Percentiles rank a stretch among this genome's conserved stretches.
phyloP scores from a whole-genome alignment of 2,329 filamentous ascomycete genomes.

The Lasiodiplodia theobromae region DNA sequence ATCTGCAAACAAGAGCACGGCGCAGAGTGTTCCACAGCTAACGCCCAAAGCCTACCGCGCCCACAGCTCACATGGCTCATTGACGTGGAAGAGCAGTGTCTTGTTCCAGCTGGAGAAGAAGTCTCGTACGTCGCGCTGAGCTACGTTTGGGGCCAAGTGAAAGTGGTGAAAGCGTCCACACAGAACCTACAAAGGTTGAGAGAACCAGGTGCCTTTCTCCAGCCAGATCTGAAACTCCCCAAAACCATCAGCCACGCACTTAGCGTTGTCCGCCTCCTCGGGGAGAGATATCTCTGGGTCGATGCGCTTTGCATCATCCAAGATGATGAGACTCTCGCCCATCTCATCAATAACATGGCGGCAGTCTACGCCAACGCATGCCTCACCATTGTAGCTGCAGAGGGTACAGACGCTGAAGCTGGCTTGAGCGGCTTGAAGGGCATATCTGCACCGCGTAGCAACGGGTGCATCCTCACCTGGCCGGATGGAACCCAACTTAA shows the following conservation, averaged over 20 bases:
- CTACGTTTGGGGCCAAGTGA: background rate
- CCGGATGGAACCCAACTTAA: background rate
- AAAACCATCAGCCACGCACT: conserved; percentile 32
- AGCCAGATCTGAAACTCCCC: background rate
- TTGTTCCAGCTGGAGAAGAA: background rate
- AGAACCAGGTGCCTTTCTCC: background rate
- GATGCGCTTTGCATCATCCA: conserved; percentile 33
- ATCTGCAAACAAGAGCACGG: background rate
- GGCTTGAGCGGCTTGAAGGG: background rate
- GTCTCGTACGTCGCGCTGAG: background rate
- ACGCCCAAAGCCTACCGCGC: background rate
- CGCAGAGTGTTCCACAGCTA: background rate
- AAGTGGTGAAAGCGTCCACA: background rate
- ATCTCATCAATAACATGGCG: background rate
- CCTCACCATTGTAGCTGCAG: background rate
- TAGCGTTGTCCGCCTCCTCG: conserved; percentile 11
- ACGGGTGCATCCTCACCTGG: background rate
- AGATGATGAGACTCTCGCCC: conserved; percentile 18
- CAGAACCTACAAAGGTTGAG: background rate
- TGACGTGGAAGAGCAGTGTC: background rate
- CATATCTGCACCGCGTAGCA: background rate
- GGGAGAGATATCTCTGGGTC: conserved; percentile 32
- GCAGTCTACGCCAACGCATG: background rate
- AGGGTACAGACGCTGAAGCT: background rate
- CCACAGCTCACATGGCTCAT: background rate